Percentiles rank a stretch among this genome's conserved stretches.
These are phyloP conservation scores for Apophysomyces sp. DNA, from an alignment of 371 early-diverging fungal species.

Conservation along the genomic window DNA sequence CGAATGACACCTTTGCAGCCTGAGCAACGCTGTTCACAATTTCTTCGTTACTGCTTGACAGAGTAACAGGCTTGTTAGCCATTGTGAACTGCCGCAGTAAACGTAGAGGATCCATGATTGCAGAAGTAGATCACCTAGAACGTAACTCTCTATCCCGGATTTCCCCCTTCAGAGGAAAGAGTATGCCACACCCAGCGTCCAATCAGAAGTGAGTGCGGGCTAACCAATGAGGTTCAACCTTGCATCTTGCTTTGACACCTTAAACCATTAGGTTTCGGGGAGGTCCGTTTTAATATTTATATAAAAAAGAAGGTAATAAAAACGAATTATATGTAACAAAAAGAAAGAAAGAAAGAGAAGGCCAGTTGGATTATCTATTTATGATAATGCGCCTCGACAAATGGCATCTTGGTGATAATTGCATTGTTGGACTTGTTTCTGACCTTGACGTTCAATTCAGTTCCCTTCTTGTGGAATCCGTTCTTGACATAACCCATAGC, in stretches of 20 bases:
- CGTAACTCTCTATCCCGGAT: too few relatives aligned
- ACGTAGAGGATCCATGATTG: conserved; percentile 38
- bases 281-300: too few relatives aligned
- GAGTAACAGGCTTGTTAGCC: conserved; percentile 50
- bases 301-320: too few relatives aligned
- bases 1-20: conserved; percentile 58
- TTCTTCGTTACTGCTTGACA: conserved; percentile 44
- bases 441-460: conserved; percentile 87
- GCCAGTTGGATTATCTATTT: conserved; percentile 32
- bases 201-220: too few relatives aligned
- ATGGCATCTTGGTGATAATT: conserved; percentile 93
- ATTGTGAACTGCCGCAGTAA: conserved; percentile 65
- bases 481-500: conserved; percentile 95
- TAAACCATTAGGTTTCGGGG: too few relatives aligned
- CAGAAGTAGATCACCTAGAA: too few relatives aligned
- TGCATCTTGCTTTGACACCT: too few relatives aligned
- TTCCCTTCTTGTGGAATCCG: conserved; percentile 86
- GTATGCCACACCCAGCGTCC: not conserved
- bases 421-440: conserved; percentile 83
- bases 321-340: not conserved
- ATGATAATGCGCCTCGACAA: conserved; percentile 85
- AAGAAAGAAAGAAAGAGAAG: not conserved
- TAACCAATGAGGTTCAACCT: too few relatives aligned
- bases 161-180: not conserved
- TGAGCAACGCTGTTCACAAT: conserved; percentile 54